A percentile compares a stretch with the other conserved stretches of the same genome.
phyloP scores from a whole-genome alignment of 805 yeast genomes.

The Candida fluviatilis region DNA sequence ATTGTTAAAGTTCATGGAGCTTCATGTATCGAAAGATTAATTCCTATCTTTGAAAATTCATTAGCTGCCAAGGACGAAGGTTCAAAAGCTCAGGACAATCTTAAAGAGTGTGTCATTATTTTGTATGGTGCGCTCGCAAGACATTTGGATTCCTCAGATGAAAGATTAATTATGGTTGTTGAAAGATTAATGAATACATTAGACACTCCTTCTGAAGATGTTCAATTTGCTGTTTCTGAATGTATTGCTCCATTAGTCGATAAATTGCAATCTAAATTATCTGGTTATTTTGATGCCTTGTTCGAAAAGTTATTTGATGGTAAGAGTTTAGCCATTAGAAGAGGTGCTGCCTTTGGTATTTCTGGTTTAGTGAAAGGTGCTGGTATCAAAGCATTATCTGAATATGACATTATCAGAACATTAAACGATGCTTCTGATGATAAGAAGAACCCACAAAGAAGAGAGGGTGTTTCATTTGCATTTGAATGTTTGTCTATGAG shows the following conservation, averaged over 20 bases:
- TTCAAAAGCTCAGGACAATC: conserved; percentile 49
- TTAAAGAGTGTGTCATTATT: conserved; percentile 78
- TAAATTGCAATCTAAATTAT: conserved; percentile 47
- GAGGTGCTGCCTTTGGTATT: conserved; percentile 96
- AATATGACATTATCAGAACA: conserved; percentile 70
- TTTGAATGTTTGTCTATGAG: conserved; percentile 80
- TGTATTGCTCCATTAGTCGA: conserved; percentile 81
- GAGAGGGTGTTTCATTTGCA: conserved; percentile 87
- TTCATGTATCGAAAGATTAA: conserved; percentile 61
- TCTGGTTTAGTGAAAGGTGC: conserved; percentile 91
- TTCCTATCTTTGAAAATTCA: conserved; percentile 75
- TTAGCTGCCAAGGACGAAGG: conserved; percentile 49
- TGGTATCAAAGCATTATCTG: conserved; percentile 74
- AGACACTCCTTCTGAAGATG: conserved; percentile 84
- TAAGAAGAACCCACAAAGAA: conserved; percentile 62
- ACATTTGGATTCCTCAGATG: conserved; percentile 66
- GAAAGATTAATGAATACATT: conserved; percentile 69
- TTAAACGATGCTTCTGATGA: conserved; percentile 85
- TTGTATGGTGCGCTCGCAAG: conserved; percentile 89
- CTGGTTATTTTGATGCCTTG: conserved; percentile 52
- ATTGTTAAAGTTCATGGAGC: conserved; percentile 67
- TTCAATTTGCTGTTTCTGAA: conserved; percentile 81
- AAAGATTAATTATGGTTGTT: conserved; percentile 61
- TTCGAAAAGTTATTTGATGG: conserved; percentile 58
- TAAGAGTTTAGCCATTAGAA: conserved; percentile 48